phyloP scores from a whole-genome alignment of 2,329 filamentous ascomycete species.

The Sporothrix luriei region DNA sequence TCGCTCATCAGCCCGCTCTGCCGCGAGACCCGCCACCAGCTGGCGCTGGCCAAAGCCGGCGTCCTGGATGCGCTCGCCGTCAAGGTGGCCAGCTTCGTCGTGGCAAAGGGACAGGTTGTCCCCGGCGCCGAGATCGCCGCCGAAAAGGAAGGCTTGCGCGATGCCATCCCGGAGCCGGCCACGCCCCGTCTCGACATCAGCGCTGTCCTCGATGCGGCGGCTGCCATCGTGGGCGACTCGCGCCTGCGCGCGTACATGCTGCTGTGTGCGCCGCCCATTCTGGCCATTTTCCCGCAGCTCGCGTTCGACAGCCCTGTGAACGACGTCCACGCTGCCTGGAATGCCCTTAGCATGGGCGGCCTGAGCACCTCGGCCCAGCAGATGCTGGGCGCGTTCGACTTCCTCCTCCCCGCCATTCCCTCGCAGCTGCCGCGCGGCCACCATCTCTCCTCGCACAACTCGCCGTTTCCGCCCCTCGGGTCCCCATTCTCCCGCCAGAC shows the following conservation, averaged over 20 bases:
- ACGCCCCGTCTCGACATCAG: slow-evolving; percentile 62
- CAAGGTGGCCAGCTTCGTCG: slow-evolving; percentile 70
- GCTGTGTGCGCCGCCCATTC: slow-evolving; percentile 67
- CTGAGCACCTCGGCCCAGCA: slow-evolving; percentile 50
- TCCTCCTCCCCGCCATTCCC: slow-evolving; percentile 62
- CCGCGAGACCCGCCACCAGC: slow-evolving; percentile 68
- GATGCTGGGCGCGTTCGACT: slow-evolving; percentile 63
- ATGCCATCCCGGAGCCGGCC: slow-evolving; percentile 64
- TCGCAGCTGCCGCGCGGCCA: slow-evolving; percentile 43
- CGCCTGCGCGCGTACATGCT: slow-evolving; percentile 74
- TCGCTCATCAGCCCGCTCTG: slow-evolving; percentile 63
- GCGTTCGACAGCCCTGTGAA: slow-evolving; percentile 54
- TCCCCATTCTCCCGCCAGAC: slow-evolving; percentile 42
- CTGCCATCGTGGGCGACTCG: slow-evolving; percentile 76
- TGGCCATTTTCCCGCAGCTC: slow-evolving; percentile 67
- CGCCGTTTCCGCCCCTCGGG: slow-evolving; percentile 59
- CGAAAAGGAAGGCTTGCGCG: slow-evolving; percentile 56
- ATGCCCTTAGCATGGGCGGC: slow-evolving; percentile 56
- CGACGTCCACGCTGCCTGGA: slow-evolving; percentile 55
- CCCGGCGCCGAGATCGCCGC: slow-evolving; percentile 62
- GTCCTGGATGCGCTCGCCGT: slow-evolving; percentile 77
- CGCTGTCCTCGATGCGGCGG: slow-evolving; percentile 74
- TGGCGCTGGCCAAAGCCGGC: slow-evolving; percentile 69
- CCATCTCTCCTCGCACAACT: slow-evolving; percentile 40
- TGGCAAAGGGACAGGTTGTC: slow-evolving; percentile 68